Evolutionary conservation across 1,139 yeast genomes (phyloP).

Genomic region (Diutina sp.): DNA sequence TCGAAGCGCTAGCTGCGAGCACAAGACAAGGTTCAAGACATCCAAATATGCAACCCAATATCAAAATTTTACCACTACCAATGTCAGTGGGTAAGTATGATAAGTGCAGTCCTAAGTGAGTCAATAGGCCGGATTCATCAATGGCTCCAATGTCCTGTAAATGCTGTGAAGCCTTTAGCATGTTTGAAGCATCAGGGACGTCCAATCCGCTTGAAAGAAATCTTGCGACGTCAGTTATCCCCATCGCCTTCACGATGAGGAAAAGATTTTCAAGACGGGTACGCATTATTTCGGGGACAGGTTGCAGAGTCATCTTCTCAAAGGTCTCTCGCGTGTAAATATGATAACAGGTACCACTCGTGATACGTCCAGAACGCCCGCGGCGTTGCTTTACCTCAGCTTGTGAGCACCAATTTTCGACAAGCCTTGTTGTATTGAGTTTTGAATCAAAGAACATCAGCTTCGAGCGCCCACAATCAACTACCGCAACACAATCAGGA

Average conservation of each 20-base stretch:
- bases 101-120: conserved; percentile 72
- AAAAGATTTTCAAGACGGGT: conserved; percentile 75
- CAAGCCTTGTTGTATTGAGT: conserved; percentile 55
- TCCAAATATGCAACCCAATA: conserved; percentile 73
- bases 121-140: conserved; percentile 25
- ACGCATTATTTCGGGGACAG: conserved; percentile 81
- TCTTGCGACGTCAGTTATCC: conserved; percentile 52
- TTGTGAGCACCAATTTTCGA: conserved; percentile 78
- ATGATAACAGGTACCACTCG: conserved; percentile 71
- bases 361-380: conserved; percentile 98
- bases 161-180: conserved; percentile 48
- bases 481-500: conserved; percentile 86
- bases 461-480: conserved; percentile 82
- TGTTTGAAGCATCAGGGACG: conserved; percentile 53
- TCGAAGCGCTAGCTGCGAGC: conserved; percentile 61
- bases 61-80: conserved; percentile 69
- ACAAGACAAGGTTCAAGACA: conserved; percentile 68
- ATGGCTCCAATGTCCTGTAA: conserved; percentile 62
- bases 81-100: conserved; percentile 81
- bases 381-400: conserved; percentile 91
- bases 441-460: conserved; percentile 57
- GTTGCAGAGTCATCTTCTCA: conserved; percentile 49
- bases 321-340: conserved; percentile 57
- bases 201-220: conserved; percentile 72
- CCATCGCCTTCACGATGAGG: conserved; percentile 81